Base-by-base conservation (phyloP, 305 asterid species). In the Solanum hybrid region DNA sequence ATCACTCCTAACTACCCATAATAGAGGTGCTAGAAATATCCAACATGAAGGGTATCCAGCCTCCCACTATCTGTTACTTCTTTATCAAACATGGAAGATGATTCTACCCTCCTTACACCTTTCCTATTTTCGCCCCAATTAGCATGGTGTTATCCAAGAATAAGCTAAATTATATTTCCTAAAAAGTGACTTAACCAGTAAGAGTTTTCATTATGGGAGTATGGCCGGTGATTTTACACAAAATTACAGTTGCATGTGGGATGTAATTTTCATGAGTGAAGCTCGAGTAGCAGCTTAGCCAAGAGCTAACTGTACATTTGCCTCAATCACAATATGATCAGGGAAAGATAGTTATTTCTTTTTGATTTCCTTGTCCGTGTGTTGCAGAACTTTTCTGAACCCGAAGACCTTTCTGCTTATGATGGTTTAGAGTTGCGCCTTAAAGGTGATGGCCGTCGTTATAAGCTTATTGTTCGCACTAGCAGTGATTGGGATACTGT, bases 401-500 rank as follows among this genome's bases (percentile, higher is more conserved):
- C 99, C 6, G 95, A 96, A 93, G 95, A 96, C 93, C 95, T 97
- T 90, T 96, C 99, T 56, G 97, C 98, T 76, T 97, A 95, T 93
- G 99, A 97, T 93, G 99, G 99, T 42, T 92, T 97, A 77, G 99
- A 96, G 92, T 89, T 97, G 90, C 95, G 94, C 38, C 88, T 97
- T 24, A 96, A 94, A 92, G 99, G 99, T 82, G 98, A 97, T 93
- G 99, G 99, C 13, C 91, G 92, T 88, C 94, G 97, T 86, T 97
- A 97, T 90, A 97, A 97, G 89, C 95, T 97, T 92, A 94, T 96
- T 87, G 72, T 97, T 86, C 95, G 98, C 88, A 96, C 96, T 56
- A 97, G 98, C 91, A 94, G 94, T 90, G 98, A 96, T 88, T 96
- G 99, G 99, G 99, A 97, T 90, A 94, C 99, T 7, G 95, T 97